These are phyloP conservation scores for Phytophthora tentaculata DNA, from an alignment of 352 stramenopile species.

Conservation along the genomic window DNA sequence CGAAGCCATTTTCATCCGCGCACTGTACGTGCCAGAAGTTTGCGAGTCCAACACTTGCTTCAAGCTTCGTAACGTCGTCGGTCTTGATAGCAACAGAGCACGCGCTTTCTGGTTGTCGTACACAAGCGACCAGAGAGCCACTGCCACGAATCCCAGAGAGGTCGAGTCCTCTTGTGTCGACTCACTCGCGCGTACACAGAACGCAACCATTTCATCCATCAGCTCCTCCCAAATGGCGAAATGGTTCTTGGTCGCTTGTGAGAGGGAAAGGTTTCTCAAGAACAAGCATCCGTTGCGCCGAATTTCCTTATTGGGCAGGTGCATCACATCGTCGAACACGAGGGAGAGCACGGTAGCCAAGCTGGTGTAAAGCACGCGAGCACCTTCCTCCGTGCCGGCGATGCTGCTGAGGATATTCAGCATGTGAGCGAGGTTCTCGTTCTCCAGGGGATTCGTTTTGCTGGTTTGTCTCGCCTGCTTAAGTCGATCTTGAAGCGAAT, in stretches of 20 bases:
- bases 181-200: slow-evolving; percentile 19
- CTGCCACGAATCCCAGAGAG: slow-evolving; percentile 37
- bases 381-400: slow-evolving; percentile 53
- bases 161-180: slow-evolving; percentile 6
- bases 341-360: slow-evolving; percentile 38
- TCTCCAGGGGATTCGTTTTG: slow-evolving; percentile 40
- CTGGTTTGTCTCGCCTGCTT: slow-evolving; percentile 41
- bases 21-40: slow-evolving; percentile 21
- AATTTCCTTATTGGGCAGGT: slow-evolving; percentile 32
- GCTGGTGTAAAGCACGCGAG: slow-evolving; percentile 42
- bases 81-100: slow-evolving; percentile 43
- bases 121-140: slow-evolving; percentile 58
- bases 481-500: slow-evolving; percentile 46
- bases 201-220: slow-evolving; percentile 44
- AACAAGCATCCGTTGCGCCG: slow-evolving; percentile 47
- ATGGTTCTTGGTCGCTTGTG: slow-evolving; percentile 58
- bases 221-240: slow-evolving; percentile 64
- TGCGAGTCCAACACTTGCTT: slow-evolving; percentile 35
- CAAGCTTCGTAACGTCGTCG: slow-evolving; percentile 37
- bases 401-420: slow-evolving; percentile 52
- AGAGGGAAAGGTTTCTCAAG: slow-evolving; percentile 67
- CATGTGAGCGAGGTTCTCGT: slow-evolving; percentile 47
- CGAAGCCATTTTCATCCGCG: not conserved
- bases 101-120: slow-evolving; percentile 74
- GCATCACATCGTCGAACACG: slow-evolving; percentile 61